A percentile compares a stretch with the other conserved stretches of the same genome.
Conservation (phyloP, 257 asterid species). For the Capsicum baccatum region DNA sequence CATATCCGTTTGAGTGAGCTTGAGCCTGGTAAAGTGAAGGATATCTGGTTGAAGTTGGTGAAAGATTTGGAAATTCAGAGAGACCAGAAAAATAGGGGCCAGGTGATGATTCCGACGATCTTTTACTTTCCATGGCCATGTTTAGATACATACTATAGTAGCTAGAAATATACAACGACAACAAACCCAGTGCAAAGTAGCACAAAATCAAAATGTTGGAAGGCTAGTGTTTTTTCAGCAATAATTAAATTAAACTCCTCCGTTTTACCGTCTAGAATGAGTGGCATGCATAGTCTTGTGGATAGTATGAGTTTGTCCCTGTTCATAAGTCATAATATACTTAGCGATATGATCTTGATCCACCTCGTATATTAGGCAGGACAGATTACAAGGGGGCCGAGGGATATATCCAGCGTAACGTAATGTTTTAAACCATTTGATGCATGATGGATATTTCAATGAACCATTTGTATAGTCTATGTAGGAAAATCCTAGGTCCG, state of each 20-base stretch:
- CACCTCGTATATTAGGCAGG: not conserved
- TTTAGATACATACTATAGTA: not conserved
- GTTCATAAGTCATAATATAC: not conserved
- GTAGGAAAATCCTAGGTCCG: no score
- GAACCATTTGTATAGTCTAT: no score
- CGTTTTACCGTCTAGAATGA: constrained; percentile 14
- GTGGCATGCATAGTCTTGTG: not conserved
- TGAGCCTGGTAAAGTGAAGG: constrained; percentile 87
- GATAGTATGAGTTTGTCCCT: not conserved
- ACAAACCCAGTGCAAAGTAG: no score
- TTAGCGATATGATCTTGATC: not conserved
- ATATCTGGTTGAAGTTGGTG: constrained; percentile 80
- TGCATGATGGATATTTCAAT: not conserved
- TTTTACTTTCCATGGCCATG: not conserved
- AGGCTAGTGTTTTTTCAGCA: not conserved
- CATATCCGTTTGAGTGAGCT: constrained; percentile 56
- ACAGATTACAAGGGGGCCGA: not conserved
- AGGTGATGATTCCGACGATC: constrained; percentile 42
- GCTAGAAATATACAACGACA: not conserved
- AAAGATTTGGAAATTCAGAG: constrained; percentile 82
- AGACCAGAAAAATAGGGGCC: constrained; percentile 85
- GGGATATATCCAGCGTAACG: not conserved
- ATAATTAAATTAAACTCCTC: not conserved
- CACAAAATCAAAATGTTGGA: not conserved
- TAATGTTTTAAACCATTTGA: no score